Conservation (phyloP, 139 green algal species). For the Volvox africanus region DNA sequence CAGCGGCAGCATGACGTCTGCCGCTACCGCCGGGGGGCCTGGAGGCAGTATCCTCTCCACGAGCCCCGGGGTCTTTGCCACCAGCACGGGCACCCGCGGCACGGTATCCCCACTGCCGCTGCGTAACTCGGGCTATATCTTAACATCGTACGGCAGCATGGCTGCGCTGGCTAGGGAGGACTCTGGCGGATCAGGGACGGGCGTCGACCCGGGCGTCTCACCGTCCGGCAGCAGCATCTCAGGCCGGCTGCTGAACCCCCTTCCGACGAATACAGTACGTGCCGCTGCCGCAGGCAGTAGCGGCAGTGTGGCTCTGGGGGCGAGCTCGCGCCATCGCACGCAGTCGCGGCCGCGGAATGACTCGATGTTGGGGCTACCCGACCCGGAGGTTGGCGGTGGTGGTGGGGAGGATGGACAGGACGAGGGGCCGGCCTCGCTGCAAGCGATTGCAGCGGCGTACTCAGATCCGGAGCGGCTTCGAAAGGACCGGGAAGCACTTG, state of each 20-base stretch:
- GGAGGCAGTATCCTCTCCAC: neutral
- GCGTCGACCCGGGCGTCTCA: too few relatives aligned
- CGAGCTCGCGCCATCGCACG: neutral
- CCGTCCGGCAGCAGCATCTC: neutral
- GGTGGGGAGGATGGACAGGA: neutral
- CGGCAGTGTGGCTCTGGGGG: neutral
- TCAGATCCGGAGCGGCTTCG: constrained; percentile 13
- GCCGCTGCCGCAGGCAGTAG: too few relatives aligned
- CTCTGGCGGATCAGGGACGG: neutral
- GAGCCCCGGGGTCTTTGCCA: neutral
- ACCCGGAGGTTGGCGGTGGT: neutral
- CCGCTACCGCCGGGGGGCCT: neutral
- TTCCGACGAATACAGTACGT: neutral
- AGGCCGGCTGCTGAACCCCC: neutral
- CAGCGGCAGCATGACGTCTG: neutral
- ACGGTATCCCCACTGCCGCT: neutral
- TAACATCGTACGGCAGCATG: neutral
- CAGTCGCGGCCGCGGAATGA: neutral
- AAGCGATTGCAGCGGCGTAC: constrained; percentile 4
- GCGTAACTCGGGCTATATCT: neutral
- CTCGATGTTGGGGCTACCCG: neutral
- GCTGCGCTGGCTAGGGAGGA: neutral
- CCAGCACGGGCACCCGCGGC: too few relatives aligned
- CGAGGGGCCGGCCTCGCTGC: neutral
- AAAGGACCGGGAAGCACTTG: constrained; percentile 18